A percentile compares a stretch with the other conserved stretches of the same genome.
Evolutionary conservation across 345 rosid genomes (phyloP).

Genomic region (Arabidopsis suecica): DNA sequence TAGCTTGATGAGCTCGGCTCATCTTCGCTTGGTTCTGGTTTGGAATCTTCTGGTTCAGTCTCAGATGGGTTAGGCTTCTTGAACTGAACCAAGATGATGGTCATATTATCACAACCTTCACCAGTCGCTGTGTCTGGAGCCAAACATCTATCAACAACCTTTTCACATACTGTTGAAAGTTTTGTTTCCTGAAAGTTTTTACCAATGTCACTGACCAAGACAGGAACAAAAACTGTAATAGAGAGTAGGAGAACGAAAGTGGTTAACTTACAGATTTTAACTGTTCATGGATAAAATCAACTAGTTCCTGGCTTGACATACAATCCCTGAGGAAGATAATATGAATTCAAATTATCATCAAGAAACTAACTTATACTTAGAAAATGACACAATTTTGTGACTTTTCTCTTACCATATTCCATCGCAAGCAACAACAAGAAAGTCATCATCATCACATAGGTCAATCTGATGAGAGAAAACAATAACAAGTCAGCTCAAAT

Average conservation of each 20-base stretch:
- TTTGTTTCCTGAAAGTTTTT: conserved; percentile 66
- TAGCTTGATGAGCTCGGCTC: conserved; percentile 45
- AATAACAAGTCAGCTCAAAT: conserved; percentile 16
- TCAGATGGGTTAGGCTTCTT: conserved; percentile 49
- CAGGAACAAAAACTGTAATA: not conserved
- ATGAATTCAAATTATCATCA: conserved; percentile 20
- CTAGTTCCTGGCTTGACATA: conserved; percentile 85
- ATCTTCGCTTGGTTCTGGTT: conserved; percentile 40
- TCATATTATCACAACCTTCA: conserved; percentile 99
- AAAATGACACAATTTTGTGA: not conserved
- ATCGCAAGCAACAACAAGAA: conserved; percentile 81
- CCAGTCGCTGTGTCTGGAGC: conserved; percentile 81
- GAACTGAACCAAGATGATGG: conserved; percentile 88
- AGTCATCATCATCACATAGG: conserved; percentile 80
- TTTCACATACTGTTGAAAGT: conserved; percentile 81
- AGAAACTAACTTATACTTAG: conserved; percentile 4
- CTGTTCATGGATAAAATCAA: conserved; percentile 71
- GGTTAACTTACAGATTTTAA: conserved; percentile 50
- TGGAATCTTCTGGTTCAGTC: conserved; percentile 21
- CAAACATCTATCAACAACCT: conserved; percentile 81
- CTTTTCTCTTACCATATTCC: conserved; percentile 65
- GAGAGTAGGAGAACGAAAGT: not conserved
- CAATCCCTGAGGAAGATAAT: conserved; percentile 63
- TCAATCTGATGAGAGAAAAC: conserved; percentile 57
- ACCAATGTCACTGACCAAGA: conserved; percentile 20